Evolutionary conservation across 768 basidiomycete genomes (phyloP), one percentile per base, ranked within the genome.

Genomic region (Suillus spraguei): DNA sequence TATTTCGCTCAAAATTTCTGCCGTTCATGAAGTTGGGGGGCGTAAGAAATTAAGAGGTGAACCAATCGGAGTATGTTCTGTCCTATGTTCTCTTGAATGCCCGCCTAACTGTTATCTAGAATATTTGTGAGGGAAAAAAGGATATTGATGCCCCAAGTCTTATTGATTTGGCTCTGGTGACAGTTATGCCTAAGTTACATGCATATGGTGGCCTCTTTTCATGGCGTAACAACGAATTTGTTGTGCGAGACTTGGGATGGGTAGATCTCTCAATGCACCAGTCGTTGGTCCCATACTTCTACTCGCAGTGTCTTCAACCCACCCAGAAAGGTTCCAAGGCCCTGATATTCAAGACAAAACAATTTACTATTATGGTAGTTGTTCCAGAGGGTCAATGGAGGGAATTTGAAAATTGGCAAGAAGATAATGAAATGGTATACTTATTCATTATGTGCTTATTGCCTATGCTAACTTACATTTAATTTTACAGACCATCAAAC

Each of bases 371-470:
- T 5, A 54, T 59, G 35, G 39, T 65, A 9, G 36, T 65, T 9
- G 39, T 65, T 0, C 61, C 61, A n/a, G 61, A 59, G 20, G 3
- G 4, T 2, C 64, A 65, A 28, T 65, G 64, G 64, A 22, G 14
- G 5, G 61, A 62, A n/a, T 61, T 50, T 13, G 49, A 65, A 39
- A 16, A 24, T 4, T 65, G 41, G 41, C 41, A 42, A 42, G 41
- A 42, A 42, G 41, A 3, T 6, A 42, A 46, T 13, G 46, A 46
- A 11, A 11, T 22, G n/a, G 46, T 46, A 46, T 13, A 11, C 10
- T 4, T 46, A 46, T 46, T 22, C 3, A 1, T 46, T 22, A 11
- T 46, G 22, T 22, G 1, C 9, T 10, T n/a, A n/a, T 22, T 0
- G 11, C 44, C 17, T 20, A 42, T 4, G 8, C 17, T 42, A 42